Evolutionary conservation across 2,329 filamentous ascomycete genomes (phyloP).

Genomic region (Aureobasidium vineae): DNA sequence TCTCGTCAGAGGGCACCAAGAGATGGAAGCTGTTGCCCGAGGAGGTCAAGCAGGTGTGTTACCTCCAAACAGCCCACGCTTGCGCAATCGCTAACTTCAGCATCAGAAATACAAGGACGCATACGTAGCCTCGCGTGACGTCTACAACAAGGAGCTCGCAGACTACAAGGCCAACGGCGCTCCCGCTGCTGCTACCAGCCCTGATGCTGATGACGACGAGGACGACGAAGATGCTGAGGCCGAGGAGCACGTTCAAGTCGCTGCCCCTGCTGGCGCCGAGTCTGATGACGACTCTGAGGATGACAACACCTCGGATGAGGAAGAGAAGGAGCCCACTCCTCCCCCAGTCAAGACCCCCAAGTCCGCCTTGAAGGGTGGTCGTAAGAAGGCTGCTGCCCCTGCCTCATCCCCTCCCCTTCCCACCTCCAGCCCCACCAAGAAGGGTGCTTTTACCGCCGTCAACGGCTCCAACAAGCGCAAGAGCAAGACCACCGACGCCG

Average conservation of each 20-base stretch:
- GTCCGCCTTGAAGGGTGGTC: constrained; percentile 33
- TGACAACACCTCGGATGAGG: constrained; percentile 38
- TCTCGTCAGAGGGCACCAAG: constrained; percentile 81
- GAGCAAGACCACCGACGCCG: constrained; percentile 33
- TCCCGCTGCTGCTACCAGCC: constrained; percentile 42
- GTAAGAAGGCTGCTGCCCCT: constrained; percentile 37
- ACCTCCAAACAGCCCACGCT: background rate
- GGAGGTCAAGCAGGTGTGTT: constrained; percentile 64
- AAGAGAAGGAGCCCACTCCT: constrained; percentile 37
- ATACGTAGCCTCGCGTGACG: constrained; percentile 57
- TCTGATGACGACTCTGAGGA: constrained; percentile 30
- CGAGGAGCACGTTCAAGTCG: constrained; percentile 5
- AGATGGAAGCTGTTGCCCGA: constrained; percentile 79
- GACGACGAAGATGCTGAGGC: constrained; percentile 34
- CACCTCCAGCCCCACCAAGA: constrained; percentile 29
- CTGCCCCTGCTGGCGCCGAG: constrained; percentile 20
- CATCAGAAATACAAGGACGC: constrained; percentile 54
- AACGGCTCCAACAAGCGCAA: constrained; percentile 31
- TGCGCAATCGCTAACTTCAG: constrained; percentile 4
- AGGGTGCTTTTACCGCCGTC: constrained; percentile 29
- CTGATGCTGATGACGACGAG: constrained; percentile 40
- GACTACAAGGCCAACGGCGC: constrained; percentile 55
- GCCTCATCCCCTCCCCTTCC: constrained; percentile 32
- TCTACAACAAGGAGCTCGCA: constrained; percentile 56
- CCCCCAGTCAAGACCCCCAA: constrained; percentile 36